phyloP scores from a whole-genome alignment of 306 rosid species.

The Inga leiocalycina region DNA sequence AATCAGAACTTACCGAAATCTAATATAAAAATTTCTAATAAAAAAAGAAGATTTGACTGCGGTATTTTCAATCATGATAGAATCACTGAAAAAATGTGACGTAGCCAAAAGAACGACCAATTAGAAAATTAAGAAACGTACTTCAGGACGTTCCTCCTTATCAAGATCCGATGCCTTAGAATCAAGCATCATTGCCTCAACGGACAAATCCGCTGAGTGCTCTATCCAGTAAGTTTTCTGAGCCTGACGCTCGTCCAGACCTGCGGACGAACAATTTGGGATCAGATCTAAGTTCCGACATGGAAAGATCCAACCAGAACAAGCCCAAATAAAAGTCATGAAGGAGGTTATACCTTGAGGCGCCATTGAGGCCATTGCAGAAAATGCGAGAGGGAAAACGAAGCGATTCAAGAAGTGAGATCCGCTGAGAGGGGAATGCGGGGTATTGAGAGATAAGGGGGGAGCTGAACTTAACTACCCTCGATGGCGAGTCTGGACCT shows the following conservation, averaged over 20 bases:
- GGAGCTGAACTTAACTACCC: conserved; percentile 46
- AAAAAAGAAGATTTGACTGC: not conserved
- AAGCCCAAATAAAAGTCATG: not conserved
- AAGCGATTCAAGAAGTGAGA: not conserved
- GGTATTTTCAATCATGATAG: not conserved
- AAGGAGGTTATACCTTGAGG: conserved; percentile 14
- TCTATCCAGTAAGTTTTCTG: conserved; percentile 86
- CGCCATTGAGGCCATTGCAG: conserved; percentile 43
- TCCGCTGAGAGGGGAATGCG: not conserved
- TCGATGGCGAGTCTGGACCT: conserved; percentile 81
- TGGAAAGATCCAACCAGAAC: not conserved
- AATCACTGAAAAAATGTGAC: not conserved
- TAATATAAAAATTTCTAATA: not conserved
- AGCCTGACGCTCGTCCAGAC: conserved; percentile 58
- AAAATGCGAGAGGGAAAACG: not conserved
- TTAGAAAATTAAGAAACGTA: conserved; percentile 10
- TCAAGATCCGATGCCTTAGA: conserved; percentile 94
- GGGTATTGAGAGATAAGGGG: not conserved
- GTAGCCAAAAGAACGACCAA: not conserved
- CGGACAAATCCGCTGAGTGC: conserved; percentile 67
- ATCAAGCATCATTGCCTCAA: conserved; percentile 96
- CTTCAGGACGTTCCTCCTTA: conserved; percentile 95
- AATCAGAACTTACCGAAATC: not conserved
- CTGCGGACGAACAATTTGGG: conserved; percentile 18
- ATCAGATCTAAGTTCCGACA: not conserved